These are phyloP conservation scores for Beauveria scarabaeidicola DNA, from an alignment of 2,329 filamentous ascomycete species.

Conservation along the genomic window DNA sequence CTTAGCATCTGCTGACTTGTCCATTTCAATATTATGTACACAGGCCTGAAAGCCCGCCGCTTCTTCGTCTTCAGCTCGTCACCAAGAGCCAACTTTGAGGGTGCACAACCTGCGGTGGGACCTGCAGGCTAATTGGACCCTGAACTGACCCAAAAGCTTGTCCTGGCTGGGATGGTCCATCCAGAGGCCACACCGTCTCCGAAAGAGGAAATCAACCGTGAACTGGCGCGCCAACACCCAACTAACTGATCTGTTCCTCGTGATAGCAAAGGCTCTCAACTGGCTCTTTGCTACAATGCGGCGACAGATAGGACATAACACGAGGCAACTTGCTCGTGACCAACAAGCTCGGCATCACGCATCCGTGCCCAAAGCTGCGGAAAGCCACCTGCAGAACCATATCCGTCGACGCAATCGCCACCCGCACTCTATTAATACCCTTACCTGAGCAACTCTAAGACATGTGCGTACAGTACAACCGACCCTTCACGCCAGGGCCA, in stretches of 20 bases:
- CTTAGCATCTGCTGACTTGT: constrained; percentile 1
- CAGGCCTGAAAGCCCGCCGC: neutral
- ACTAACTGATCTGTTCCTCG: neutral
- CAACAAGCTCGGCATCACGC: neutral
- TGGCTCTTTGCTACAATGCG: neutral
- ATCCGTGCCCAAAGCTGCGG: neutral
- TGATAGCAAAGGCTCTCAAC: neutral
- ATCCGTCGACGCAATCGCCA: neutral
- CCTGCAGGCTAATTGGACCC: neutral
- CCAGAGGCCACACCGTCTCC: constrained; percentile 10
- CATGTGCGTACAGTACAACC: neutral
- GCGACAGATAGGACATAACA: neutral
- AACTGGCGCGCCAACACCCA: neutral
- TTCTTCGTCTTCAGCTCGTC: neutral
- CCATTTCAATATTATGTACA: neutral
- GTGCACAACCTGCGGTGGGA: neutral
- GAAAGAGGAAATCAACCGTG: constrained; percentile 9
- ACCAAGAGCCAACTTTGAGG: neutral
- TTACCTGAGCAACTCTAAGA: neutral
- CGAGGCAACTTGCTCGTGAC: neutral
- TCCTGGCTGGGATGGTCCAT: neutral
- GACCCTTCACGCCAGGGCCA: neutral
- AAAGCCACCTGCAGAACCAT: neutral
- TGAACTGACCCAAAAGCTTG: constrained; percentile 1
- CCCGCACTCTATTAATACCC: neutral